Base-by-base conservation (phyloP, 2,329 filamentous ascomycete genomes). In the Colletotrichum zoysiae region DNA sequence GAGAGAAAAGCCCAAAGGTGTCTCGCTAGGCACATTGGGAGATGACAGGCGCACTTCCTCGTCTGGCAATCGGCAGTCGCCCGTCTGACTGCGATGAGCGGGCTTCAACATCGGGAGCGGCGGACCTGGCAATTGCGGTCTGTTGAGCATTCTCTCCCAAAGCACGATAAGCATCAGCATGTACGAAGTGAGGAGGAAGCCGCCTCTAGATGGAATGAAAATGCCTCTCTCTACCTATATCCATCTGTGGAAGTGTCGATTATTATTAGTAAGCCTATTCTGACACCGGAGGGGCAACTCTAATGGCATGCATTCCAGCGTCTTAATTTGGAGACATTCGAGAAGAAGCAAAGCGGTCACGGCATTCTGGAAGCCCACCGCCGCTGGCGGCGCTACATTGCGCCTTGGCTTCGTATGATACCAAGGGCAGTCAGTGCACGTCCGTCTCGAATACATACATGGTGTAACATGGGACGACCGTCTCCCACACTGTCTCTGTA, bases 321-420 rank as follows among this genome's bases (percentile, higher is more conserved):
- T 69, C 40, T 53, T 64, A 59, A 60, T 69, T 59, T 64, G 68
- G 40, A 68, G 65, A 71, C 53, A 59, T 71, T 71, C 65, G 69
- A 71, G 69, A 71, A 71, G 65, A 65, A 59, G 65, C 50, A 64
- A 61, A 60, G 46, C 50, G 55, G 26, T 26, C 62, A 60, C 23
- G 23, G n/a, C 33, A 30, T 69, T 71, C 69, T 71, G 69, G 69
- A 71, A 71, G 65, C 69, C 58, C 69, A 68, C 58, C 58, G 69
- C 65, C 58, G 69, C 62, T 63, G 58, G 44, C 51, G 44, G 58
- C 57, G 64, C 65, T 68, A 64, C 35, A 35, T 14, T 55, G 23
- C 42, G 57, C 53, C 44, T 44, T 55, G 42, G 65, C 38, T 46
- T 58, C 50, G 30, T 61, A 62, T 26, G 44, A 62, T 62, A 62